A percentile compares a stretch with the other conserved stretches of the same genome.
Evolutionary conservation across 805 yeast species (phyloP).

Genomic region (Henningerozyma blattae): DNA sequence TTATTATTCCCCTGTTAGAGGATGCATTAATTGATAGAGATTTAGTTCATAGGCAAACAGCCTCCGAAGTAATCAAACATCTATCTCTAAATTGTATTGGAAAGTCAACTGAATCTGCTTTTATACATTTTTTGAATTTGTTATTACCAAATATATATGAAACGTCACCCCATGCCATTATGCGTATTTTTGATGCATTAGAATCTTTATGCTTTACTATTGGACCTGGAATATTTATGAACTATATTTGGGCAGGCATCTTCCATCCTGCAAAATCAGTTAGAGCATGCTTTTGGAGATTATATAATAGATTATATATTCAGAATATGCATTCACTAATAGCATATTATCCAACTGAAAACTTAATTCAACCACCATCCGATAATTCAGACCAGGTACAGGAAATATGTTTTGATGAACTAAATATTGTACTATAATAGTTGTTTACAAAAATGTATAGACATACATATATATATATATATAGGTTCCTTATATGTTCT

Average conservation of each 20-base stretch:
- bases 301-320: slow-evolving; percentile 67
- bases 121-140: slow-evolving; percentile 70
- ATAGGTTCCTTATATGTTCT: too few relatives aligned
- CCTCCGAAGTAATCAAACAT: slow-evolving; percentile 76
- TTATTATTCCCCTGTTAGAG: slow-evolving; percentile 66
- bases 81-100: slow-evolving; percentile 74
- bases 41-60: slow-evolving; percentile 89
- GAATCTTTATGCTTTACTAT: slow-evolving; percentile 59
- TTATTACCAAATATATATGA: slow-evolving; percentile 84
- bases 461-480: too few relatives aligned
- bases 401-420: slow-evolving; percentile 37
- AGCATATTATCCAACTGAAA: slow-evolving; percentile 68
- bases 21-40: slow-evolving; percentile 88
- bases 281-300: slow-evolving; percentile 72
- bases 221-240: slow-evolving; percentile 65
- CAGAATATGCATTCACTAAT: slow-evolving; percentile 65
- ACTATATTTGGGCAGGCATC: slow-evolving; percentile 77
- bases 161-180: slow-evolving; percentile 90
- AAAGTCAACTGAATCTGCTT: slow-evolving; percentile 64
- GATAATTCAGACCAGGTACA: too few relatives aligned
- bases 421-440: slow-evolving; percentile 31
- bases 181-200: slow-evolving; percentile 67
- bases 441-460: too few relatives aligned
- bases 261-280: slow-evolving; percentile 92
- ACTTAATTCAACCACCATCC: too few relatives aligned